Evolutionary conservation across 495 filamentous ascomycete genomes (phyloP).

Genomic region (Talaromyces proteolyticus): DNA sequence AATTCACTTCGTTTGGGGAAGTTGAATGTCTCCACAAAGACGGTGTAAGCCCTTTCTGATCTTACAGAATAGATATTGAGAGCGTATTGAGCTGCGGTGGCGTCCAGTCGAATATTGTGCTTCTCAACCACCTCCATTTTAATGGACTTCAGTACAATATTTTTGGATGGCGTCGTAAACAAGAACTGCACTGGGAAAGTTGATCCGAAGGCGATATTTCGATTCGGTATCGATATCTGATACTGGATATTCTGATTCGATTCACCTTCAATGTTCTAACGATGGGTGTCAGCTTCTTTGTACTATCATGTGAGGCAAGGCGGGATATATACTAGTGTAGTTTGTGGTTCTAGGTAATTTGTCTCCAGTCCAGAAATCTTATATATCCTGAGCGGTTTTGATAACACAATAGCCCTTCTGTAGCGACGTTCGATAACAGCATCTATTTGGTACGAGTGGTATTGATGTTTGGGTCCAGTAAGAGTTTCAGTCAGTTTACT

Average conservation of each 20-base stretch:
- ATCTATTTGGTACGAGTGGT: conserved; percentile 18
- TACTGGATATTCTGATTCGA: conserved; percentile 11
- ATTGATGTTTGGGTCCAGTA: conserved; percentile 11
- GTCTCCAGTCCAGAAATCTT: conserved; percentile 3
- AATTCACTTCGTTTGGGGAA: background rate
- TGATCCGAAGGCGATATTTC: conserved; percentile 12
- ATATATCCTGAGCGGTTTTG: conserved; percentile 12
- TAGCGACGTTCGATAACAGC: conserved; percentile 11
- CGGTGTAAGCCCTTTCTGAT: conserved; percentile 6
- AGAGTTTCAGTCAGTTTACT: conserved; percentile 11
- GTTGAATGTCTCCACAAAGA: conserved; percentile 9
- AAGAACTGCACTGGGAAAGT: conserved; percentile 12
- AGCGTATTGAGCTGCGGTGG: conserved; percentile 13
- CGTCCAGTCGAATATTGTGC: conserved; percentile 12
- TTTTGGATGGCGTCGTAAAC: conserved; percentile 10
- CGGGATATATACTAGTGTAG: conserved; percentile 5
- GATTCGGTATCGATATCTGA: conserved; percentile 10
- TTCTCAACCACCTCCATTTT: conserved; percentile 10
- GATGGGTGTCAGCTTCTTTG: background rate
- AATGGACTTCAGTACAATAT: conserved; percentile 2
- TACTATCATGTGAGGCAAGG: background rate
- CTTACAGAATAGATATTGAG: conserved; percentile 5
- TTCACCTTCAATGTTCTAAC: background rate
- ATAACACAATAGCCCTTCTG: conserved; percentile 10
- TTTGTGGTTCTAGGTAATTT: background rate